Conservation (phyloP, 2,329 filamentous ascomycete genomes). For the Metarhizium guizhouense region DNA sequence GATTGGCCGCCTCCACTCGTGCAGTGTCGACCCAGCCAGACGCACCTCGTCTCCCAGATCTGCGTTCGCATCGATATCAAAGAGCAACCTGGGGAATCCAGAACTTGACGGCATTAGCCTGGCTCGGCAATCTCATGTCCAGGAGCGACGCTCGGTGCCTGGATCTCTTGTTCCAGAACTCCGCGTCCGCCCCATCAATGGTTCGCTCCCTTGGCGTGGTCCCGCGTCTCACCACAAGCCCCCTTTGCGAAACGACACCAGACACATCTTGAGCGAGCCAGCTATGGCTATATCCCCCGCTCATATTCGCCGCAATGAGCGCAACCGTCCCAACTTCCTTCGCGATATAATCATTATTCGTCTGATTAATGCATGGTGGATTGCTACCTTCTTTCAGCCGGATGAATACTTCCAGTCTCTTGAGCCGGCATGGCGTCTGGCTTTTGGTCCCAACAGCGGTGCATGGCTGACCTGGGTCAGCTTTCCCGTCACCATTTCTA, state of each 20-base stretch:
- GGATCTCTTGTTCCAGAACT: not conserved
- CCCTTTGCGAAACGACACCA: no score
- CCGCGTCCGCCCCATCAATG: not conserved
- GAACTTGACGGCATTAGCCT: not conserved
- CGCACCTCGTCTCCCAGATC: not conserved
- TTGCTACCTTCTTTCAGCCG: constrained; percentile 92
- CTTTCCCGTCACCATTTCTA: constrained; percentile 9
- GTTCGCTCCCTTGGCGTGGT: not conserved
- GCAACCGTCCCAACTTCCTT: constrained; percentile 18
- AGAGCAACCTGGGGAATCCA: not conserved
- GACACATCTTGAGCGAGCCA: not conserved
- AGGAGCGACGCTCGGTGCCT: no score
- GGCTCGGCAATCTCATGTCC: not conserved
- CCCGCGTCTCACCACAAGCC: not conserved
- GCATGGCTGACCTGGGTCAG: constrained; percentile 95
- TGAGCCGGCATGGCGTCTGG: constrained; percentile 86
- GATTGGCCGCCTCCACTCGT: not conserved
- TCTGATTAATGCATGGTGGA: constrained; percentile 66
- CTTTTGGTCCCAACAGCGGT: constrained; percentile 67
- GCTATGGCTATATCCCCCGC: constrained; percentile 12
- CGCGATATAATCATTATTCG: constrained; percentile 55
- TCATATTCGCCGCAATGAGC: constrained; percentile 8
- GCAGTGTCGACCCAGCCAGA: not conserved
- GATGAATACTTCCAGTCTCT: constrained; percentile 96
- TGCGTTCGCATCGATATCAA: no score